Base-by-base conservation (phyloP, 2,329 filamentous ascomycete species). In the Cercospora sp. region DNA sequence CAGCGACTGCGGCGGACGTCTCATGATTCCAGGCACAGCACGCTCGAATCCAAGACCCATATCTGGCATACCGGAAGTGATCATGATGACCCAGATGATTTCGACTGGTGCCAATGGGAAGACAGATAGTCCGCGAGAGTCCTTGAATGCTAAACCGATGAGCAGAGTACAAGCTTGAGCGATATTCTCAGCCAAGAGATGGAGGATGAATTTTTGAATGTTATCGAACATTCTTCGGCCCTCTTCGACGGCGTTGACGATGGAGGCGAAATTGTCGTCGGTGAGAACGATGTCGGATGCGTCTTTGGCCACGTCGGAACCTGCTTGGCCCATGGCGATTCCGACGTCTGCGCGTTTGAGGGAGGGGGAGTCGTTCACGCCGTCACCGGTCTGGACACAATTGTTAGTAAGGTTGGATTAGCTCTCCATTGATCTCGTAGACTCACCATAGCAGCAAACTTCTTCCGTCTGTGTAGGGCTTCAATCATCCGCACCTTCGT, bases 131-230 rank as follows among this genome's bases (percentile, higher is more conserved):
- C 87, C 86, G 7, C 83, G 81, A 1, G 80, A 72, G 75, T 96
- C 93, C 74, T 92, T 91, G 81, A 96, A 95, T 0, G 85, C 90
- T 1, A 96, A 86, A 64, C 93, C 93, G 48, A 92, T 89, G 23
- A 96, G 87, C n/a, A 96, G 83, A 0, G 92, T 89, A 70, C 91
- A 89, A 7, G 93, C 93, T 76, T 96, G 90, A 48, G 91, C 92
- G 92, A 97, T 66, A 94, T 99, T 81, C 93, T 97, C 70, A 96
- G 87, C 82, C 96, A 95, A 81, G 97, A 99, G 0, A 93, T 98
- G 73, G 53, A 95, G 84, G 57, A 95, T 89, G 75, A 95, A 95
- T 74, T 94, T 94, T 75, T 95, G 91, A 70, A 95, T 93, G 75
- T 94, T 95, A 79, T 94, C 91, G 77, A 94, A 94, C 84, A 94